phyloP scores from a whole-genome alignment of 345 rosid genomes.

The Combretum micranthum region DNA sequence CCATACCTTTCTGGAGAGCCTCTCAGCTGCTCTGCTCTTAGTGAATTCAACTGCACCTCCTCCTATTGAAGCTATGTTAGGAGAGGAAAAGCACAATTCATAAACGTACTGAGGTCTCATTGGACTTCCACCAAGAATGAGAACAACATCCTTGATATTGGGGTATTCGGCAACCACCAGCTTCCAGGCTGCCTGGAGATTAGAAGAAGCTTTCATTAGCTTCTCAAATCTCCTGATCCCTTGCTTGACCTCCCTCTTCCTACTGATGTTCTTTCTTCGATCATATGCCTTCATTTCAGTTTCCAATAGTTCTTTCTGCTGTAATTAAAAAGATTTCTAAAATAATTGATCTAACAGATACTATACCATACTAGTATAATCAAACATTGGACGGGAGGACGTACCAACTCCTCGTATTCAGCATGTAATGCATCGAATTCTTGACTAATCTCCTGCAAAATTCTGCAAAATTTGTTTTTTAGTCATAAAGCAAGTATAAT shows the following conservation, averaged over 20 bases:
- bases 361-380: background rate
- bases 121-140: slow-evolving; percentile 70
- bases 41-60: slow-evolving; percentile 34
- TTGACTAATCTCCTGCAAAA: slow-evolving; percentile 63
- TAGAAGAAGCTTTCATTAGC: slow-evolving; percentile 46
- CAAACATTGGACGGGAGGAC: slow-evolving; percentile 18
- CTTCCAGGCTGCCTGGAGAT: slow-evolving; percentile 44
- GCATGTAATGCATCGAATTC: slow-evolving; percentile 46
- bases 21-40: slow-evolving; percentile 56
- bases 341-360: slow-evolving; percentile 5
- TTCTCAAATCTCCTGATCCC: slow-evolving; percentile 61
- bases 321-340: slow-evolving; percentile 24
- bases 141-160: slow-evolving; percentile 37
- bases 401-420: slow-evolving; percentile 62
- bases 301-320: slow-evolving; percentile 43
- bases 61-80: slow-evolving; percentile 18
- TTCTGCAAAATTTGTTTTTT: slow-evolving; percentile 29
- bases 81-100: slow-evolving; percentile 41
- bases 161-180: slow-evolving; percentile 39
- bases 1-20: slow-evolving; percentile 66
- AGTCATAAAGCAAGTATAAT: background rate
- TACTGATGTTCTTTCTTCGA: slow-evolving; percentile 41
- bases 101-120: slow-evolving; percentile 67
- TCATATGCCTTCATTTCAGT: slow-evolving; percentile 34
- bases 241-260: slow-evolving; percentile 63